Conservation (phyloP, 371 early-diverging fungal genomes). For the Lichtheimia hyalospora region DNA sequence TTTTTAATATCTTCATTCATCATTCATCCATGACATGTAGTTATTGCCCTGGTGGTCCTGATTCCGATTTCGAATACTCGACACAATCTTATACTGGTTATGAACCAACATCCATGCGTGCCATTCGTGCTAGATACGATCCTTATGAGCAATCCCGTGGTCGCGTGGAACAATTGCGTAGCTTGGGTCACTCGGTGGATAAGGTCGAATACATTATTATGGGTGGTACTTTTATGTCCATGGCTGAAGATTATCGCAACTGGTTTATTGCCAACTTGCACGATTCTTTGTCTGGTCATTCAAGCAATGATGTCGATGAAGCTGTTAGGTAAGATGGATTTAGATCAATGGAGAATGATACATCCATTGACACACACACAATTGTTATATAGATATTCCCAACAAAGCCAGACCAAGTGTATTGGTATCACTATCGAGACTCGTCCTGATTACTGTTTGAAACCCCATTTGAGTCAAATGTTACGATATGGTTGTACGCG, state of each 20-base stretch:
- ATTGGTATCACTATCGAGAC: constrained; percentile 99
- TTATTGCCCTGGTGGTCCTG: constrained; percentile 99
- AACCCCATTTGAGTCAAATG: constrained; percentile 99
- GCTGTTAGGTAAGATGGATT: constrained; percentile 71
- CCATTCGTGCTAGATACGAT: constrained; percentile 98
- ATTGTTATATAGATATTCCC: constrained; percentile 71
- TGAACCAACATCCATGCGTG: constrained; percentile 99
- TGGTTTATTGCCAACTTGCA: constrained; percentile 98
- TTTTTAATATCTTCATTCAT: not conserved
- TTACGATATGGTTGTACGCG: constrained; percentile 99
- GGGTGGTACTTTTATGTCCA: constrained; percentile 99
- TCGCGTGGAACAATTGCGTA: constrained; percentile 94
- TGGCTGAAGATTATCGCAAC: constrained; percentile 94
- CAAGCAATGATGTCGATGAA: constrained; percentile 93
- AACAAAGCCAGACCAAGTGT: constrained; percentile 97
- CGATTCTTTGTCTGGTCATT: constrained; percentile 96
- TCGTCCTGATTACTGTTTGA: constrained; percentile 98
- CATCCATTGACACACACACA: not conserved
- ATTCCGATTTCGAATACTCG: constrained; percentile 99
- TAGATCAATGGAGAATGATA: not conserved
- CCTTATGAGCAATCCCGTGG: constrained; percentile 98
- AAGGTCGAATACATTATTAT: constrained; percentile 99
- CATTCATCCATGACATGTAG: constrained; percentile 26
- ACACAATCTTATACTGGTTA: constrained; percentile 99
- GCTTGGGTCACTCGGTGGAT: constrained; percentile 97